phyloP scores from a whole-genome alignment of 2,329 filamentous ascomycete species.

The Alternaria sp. region DNA sequence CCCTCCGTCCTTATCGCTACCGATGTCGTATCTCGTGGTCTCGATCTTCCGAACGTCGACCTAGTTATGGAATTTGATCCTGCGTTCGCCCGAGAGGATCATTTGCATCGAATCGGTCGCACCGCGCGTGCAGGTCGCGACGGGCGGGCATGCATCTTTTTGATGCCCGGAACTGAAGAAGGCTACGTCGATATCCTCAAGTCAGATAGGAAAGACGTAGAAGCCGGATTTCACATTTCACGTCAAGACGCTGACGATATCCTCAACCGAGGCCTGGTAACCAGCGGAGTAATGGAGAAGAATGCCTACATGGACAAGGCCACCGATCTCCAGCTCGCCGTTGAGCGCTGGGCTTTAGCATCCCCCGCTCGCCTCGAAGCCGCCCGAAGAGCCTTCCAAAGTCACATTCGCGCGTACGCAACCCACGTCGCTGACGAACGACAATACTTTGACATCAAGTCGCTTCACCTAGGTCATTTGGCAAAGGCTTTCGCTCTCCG shows the following conservation, averaged over 20 bases:
- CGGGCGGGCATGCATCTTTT: conserved; percentile 86
- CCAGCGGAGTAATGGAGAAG: conserved; percentile 49
- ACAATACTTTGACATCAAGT: conserved; percentile 87
- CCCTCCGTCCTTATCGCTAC: conserved; percentile 90
- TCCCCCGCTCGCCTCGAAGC: conserved; percentile 77
- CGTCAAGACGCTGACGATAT: conserved; percentile 71
- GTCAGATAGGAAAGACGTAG: conserved; percentile 70
- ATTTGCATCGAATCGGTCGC: conserved; percentile 91
- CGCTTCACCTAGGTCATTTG: conserved; percentile 88
- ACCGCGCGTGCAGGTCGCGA: conserved; percentile 91
- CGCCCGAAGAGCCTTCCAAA: conserved; percentile 85
- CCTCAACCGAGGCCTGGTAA: conserved; percentile 69
- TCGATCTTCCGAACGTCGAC: conserved; percentile 94
- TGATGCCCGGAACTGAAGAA: conserved; percentile 90
- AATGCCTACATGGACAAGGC: conserved; percentile 70
- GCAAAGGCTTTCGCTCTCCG: conserved; percentile 92
- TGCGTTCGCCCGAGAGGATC: conserved; percentile 90
- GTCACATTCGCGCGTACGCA: conserved; percentile 91
- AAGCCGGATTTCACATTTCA: conserved; percentile 66
- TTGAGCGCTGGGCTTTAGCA: conserved; percentile 71
- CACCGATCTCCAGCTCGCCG: conserved; percentile 71
- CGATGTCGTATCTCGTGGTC: conserved; percentile 92
- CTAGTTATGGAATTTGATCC: conserved; percentile 96
- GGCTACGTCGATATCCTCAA: conserved; percentile 83
- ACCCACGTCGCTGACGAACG: conserved; percentile 90